Conservation (phyloP, 257 asterid genomes). For the Solanum pinnatisectum region DNA sequence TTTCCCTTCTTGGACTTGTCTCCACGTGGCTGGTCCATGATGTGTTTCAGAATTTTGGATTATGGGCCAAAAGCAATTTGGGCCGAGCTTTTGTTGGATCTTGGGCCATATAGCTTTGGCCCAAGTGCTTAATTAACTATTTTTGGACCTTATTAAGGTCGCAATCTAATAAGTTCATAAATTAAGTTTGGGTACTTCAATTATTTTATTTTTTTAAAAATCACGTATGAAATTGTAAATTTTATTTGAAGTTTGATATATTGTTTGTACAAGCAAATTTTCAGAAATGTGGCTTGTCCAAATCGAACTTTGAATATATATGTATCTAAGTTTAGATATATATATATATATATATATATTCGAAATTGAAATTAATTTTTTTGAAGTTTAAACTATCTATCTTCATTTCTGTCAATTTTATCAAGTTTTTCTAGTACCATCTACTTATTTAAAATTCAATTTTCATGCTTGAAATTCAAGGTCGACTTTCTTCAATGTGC, state of each 20-base stretch:
- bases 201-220: too few relatives aligned
- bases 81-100: background rate
- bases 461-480: too few relatives aligned
- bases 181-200: background rate
- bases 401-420: rapidly evolving
- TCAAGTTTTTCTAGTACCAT: rapidly evolving
- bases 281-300: too few relatives aligned
- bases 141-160: background rate
- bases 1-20: background rate
- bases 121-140: background rate
- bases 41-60: background rate
- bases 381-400: rapidly evolving
- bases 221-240: background rate
- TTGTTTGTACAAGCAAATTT: background rate
- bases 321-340: too few relatives aligned
- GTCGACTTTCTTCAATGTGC: background rate
- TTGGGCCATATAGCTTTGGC: background rate
- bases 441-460: background rate
- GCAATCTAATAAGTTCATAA: background rate
- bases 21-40: background rate
- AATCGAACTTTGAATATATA: too few relatives aligned
- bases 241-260: background rate
- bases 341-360: too few relatives aligned
- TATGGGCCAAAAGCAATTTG: background rate
- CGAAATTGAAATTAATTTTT: background rate